phyloP scores from a whole-genome alignment of 2,329 filamentous ascomycete species.

The Ceratocystis eucalypticola region DNA sequence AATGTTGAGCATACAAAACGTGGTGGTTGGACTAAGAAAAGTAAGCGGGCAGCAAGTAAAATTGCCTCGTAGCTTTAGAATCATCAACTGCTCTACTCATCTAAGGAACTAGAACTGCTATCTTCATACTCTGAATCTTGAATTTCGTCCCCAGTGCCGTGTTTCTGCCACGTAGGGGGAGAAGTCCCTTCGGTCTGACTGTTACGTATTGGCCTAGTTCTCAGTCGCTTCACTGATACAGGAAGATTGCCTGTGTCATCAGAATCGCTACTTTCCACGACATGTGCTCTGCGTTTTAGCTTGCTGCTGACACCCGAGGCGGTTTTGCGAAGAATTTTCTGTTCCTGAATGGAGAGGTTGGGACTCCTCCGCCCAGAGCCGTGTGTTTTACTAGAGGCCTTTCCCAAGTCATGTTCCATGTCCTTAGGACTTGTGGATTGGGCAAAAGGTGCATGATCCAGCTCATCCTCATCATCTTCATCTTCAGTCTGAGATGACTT shows the following conservation, averaged over 20 bases:
- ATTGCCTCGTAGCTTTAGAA: neutral
- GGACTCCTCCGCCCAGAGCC: neutral
- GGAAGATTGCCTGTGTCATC: neutral
- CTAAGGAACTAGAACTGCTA: neutral
- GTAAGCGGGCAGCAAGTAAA: neutral
- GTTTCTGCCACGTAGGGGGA: neutral
- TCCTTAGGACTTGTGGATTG: neutral
- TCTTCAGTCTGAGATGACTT: neutral
- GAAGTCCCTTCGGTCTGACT: too few relatives aligned
- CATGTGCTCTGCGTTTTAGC: neutral
- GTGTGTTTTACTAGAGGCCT: neutral
- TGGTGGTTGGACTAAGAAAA: neutral
- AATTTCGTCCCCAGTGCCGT: neutral
- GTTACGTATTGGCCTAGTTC: too few relatives aligned
- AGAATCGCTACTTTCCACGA: neutral
- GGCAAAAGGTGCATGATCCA: neutral
- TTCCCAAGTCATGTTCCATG: neutral
- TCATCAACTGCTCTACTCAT: neutral
- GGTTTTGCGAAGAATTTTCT: neutral
- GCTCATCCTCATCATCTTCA: neutral
- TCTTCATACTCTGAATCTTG: constrained; percentile 8
- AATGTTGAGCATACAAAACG: too few relatives aligned
- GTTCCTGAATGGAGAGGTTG: neutral
- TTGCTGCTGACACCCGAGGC: neutral
- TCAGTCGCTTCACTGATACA: neutral